Conservation (phyloP, 345 rosid genomes). For the Populus deltoides region DNA sequence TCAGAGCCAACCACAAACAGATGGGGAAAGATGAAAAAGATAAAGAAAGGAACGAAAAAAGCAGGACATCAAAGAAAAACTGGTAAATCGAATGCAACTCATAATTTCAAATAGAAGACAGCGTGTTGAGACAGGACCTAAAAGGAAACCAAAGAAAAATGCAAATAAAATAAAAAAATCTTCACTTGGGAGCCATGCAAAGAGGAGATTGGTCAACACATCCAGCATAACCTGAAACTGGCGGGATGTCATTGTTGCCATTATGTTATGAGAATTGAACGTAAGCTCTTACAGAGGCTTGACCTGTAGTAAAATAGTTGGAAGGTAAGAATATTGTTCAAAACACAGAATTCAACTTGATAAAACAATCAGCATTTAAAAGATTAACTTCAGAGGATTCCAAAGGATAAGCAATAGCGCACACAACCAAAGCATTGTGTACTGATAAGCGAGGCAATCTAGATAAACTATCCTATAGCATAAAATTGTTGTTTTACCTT, state of each 20-base stretch:
- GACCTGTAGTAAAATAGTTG: conserved; percentile 51
- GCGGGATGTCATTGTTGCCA: conserved; percentile 94
- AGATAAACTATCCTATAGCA: not conserved
- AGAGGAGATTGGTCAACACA: conserved; percentile 95
- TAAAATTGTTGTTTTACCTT: conserved; percentile 53
- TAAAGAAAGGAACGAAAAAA: not conserved
- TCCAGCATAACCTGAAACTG: conserved; percentile 97
- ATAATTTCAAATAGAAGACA: not conserved
- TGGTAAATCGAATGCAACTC: not conserved
- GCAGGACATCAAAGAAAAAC: not conserved
- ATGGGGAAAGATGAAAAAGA: not conserved
- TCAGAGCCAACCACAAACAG: not conserved
- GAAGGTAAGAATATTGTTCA: conserved; percentile 15
- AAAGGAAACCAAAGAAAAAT: not conserved
- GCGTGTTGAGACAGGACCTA: not conserved
- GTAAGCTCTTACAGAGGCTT: conserved; percentile 95
- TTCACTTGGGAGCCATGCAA: conserved; percentile 96
- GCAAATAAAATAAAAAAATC: conserved; percentile 8
- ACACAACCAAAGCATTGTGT: not conserved
- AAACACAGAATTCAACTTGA: not conserved
- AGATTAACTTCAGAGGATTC: not conserved
- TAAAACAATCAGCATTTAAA: not conserved
- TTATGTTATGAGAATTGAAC: conserved; percentile 78
- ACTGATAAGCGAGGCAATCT: not conserved
- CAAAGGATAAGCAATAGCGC: not conserved